Evolutionary conservation across 768 basidiomycete species (phyloP), one percentile per base, ranked within the genome.

Genomic region (Lactifluus volemus): DNA sequence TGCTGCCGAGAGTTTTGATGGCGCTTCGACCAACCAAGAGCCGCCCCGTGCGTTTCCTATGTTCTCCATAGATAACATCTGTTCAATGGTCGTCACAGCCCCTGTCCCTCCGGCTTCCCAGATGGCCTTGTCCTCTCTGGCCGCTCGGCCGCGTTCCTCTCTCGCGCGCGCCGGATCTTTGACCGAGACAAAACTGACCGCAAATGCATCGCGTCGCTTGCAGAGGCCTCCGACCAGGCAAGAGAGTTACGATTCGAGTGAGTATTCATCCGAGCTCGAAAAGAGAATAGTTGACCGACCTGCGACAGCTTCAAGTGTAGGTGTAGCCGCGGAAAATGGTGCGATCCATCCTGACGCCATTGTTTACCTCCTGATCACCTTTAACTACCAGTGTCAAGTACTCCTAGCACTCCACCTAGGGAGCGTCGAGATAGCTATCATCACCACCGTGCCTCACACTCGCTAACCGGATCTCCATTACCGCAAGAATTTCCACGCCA

Each of bases 391-490:
- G 55, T 4, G 6, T 41, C 54, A 49, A 53, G 21, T n/a, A 8
- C 19, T 25, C 59, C 63, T 44, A 25, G 38, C 21, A 59, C 65
- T 17, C 65, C 63, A 17, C 58, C 55, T 19, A 39, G 55, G 34
- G 63, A 66, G 17, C 55, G 51, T 38, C 52, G 54, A 39, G 65
- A 61, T 47, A 55, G 55, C n/a, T 66, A 65, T 58, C 65, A 64
- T 59, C 63, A 66, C n/a, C 65, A 66, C 19, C 65, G 65, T 30
- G 58, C 53, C 39, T 66, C 65, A 17, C 65, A 66, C 42, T 64
- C 65, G 6, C 57, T 56, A 12, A 57, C 63, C 0, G 65, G 65
- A 12, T 66, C 63, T 4, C 65, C 65, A 25, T 39, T 65, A 9
- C 65, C 63, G 5, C 55, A 61, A 48, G 65, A 65, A 42, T 61